phyloP scores from a whole-genome alignment of 73 alveolate species.

The Paramecium primaurelia region DNA sequence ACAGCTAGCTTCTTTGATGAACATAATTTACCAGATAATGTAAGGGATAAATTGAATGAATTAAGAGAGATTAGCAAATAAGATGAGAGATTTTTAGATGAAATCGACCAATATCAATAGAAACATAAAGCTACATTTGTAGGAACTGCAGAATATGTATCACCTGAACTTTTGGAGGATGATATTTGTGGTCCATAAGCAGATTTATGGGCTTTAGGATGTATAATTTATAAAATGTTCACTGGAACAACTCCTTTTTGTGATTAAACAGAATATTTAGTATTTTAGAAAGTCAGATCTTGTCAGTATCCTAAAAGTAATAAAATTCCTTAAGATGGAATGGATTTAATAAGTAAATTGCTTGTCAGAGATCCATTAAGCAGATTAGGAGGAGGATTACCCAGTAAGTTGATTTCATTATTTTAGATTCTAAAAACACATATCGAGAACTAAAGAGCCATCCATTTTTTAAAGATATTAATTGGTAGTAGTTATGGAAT shows the following conservation, averaged over 20 bases:
- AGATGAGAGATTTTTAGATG: background rate
- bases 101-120: background rate
- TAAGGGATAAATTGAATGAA: constrained; percentile 1
- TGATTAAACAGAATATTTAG: constrained; percentile 71
- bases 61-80: constrained; percentile 10
- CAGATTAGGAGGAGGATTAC: constrained; percentile 81
- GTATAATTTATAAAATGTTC: constrained; percentile 86
- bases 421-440: constrained; percentile 62
- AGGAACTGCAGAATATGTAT: constrained; percentile 62
- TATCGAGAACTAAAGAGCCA: constrained; percentile 18
- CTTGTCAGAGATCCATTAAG: constrained; percentile 62
- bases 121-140: constrained; percentile 40
- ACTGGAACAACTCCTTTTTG: constrained; percentile 89
- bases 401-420: constrained; percentile 64
- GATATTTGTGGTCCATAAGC: constrained; percentile 73
- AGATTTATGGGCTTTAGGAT: constrained; percentile 70
- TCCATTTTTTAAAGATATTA: constrained; percentile 53
- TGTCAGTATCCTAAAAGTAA: constrained; percentile 69
- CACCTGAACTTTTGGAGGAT: constrained; percentile 70
- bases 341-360: constrained; percentile 77
- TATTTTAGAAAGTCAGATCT: constrained; percentile 77
- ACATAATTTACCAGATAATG: constrained; percentile 5
- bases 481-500: constrained; percentile 43
- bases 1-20: constrained; percentile 21
- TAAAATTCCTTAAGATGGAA: constrained; percentile 76